phyloP scores from a whole-genome alignment of 495 filamentous ascomycete species.

The Aeminium ludgeri region DNA sequence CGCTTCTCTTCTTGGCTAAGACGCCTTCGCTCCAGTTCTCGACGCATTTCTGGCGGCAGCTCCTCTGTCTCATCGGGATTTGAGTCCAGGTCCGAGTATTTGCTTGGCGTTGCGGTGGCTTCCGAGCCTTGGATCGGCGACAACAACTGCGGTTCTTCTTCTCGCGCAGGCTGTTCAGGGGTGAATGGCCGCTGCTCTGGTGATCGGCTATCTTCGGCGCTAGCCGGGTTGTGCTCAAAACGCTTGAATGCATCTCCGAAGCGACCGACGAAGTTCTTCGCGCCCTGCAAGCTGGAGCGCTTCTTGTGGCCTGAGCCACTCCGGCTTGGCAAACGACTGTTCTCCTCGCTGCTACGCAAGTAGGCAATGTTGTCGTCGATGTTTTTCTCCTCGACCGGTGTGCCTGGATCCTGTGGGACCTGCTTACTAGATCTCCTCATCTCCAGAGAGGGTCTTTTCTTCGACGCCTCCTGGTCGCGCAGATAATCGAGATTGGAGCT shows the following conservation, averaged over 20 bases:
- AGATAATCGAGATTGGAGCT: slow-evolving; percentile 62
- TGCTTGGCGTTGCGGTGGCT: slow-evolving; percentile 49
- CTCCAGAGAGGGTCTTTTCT: slow-evolving; percentile 23
- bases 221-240: slow-evolving; percentile 48
- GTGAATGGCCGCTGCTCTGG: not conserved
- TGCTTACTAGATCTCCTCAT: slow-evolving; percentile 6
- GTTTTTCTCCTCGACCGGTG: slow-evolving; percentile 35
- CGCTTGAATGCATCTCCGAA: slow-evolving; percentile 93
- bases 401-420: not conserved
- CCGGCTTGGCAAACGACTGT: not conserved
- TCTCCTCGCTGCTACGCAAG: slow-evolving; percentile 58
- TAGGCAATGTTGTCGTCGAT: slow-evolving; percentile 67
- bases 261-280: slow-evolving; percentile 67
- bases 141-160: slow-evolving; percentile 38
- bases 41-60: slow-evolving; percentile 72
- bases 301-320: slow-evolving; percentile 38
- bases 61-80: slow-evolving; percentile 42
- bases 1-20: slow-evolving; percentile 79
- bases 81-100: slow-evolving; percentile 37
- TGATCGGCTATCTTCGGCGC: not conserved
- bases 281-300: slow-evolving; percentile 55
- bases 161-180: slow-evolving; percentile 17
- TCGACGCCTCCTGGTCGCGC: slow-evolving; percentile 40
- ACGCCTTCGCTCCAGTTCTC: slow-evolving; percentile 72
- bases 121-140: slow-evolving; percentile 67